phyloP scores from a whole-genome alignment of 2,329 filamentous ascomycete genomes.

The Neopestalotiopsis sp. region DNA sequence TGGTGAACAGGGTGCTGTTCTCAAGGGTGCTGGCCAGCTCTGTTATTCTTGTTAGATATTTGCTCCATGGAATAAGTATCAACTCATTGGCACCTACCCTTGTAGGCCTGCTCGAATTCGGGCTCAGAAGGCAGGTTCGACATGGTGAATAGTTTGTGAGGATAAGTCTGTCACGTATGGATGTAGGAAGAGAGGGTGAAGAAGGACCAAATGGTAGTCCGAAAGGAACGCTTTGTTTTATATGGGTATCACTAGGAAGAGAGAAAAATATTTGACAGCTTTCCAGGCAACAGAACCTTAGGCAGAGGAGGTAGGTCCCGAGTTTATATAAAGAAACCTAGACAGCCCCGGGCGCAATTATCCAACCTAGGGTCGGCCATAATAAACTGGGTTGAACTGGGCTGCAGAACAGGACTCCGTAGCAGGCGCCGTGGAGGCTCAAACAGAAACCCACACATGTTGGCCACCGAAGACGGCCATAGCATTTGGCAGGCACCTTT shows the following conservation, averaged over 20 bases:
- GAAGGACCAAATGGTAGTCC: background rate
- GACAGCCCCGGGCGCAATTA: background rate
- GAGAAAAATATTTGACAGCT: background rate
- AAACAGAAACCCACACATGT: background rate
- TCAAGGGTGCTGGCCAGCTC: conserved; percentile 96
- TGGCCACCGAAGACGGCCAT: background rate
- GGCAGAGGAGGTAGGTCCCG: background rate
- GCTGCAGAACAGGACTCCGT: background rate
- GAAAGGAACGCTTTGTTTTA: background rate
- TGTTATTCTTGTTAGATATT: conserved; percentile 42
- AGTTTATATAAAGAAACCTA: background rate
- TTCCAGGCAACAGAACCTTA: background rate
- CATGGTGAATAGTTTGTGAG: conserved; percentile 54
- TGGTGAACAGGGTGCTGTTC: conserved; percentile 88
- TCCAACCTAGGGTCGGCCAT: background rate
- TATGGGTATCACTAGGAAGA: background rate
- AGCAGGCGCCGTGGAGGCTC: background rate
- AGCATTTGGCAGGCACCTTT: background rate
- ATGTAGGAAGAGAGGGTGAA: background rate
- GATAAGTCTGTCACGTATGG: background rate
- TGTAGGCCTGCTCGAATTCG: conserved; percentile 99
- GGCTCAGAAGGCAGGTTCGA: conserved; percentile 87
- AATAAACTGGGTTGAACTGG: background rate
- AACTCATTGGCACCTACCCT: conserved; percentile 65
- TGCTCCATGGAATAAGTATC: conserved; percentile 2